Evolutionary conservation across 495 filamentous ascomycete genomes (phyloP).

Genomic region (Neurospora terricola): DNA sequence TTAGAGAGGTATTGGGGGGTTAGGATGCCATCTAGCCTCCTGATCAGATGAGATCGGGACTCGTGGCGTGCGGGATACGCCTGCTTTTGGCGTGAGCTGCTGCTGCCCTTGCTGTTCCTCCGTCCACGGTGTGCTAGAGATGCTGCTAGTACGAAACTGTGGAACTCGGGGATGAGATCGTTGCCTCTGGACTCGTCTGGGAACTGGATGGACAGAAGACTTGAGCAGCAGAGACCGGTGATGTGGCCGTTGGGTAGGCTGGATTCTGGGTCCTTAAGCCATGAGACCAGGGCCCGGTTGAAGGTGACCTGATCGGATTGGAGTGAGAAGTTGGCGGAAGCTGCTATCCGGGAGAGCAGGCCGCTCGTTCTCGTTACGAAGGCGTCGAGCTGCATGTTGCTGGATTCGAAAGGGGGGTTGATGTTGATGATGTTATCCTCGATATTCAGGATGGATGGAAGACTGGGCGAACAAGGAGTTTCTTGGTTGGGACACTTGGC

Average conservation of each 20-base stretch:
- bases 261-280: conserved; percentile 18
- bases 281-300: conserved; percentile 15
- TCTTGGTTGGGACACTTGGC: background rate
- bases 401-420: background rate
- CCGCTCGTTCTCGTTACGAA: conserved; percentile 14
- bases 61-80: conserved; percentile 11
- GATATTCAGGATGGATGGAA: background rate
- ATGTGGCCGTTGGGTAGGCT: conserved; percentile 19
- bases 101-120: conserved; percentile 1
- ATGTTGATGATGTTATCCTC: background rate
- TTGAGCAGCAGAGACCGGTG: conserved; percentile 22
- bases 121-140: conserved; percentile 17
- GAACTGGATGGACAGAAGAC: conserved; percentile 17
- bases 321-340: conserved; percentile 13
- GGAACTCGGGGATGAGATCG: conserved; percentile 17
- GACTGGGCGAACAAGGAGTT: background rate
- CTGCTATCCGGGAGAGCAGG: conserved; percentile 20
- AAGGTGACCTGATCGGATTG: conserved; percentile 8
- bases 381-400: conserved; percentile 17
- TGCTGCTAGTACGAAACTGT: conserved; percentile 18
- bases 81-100: conserved; percentile 2
- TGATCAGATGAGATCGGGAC: conserved; percentile 17
- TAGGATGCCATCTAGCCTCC: conserved; percentile 18
- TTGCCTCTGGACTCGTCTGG: conserved; percentile 8
- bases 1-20: conserved; percentile 19